Percentiles rank a stretch among this genome's conserved stretches.
Evolutionary conservation across 306 rosid species (phyloP).

Genomic region (Oemleria cerasiformis): DNA sequence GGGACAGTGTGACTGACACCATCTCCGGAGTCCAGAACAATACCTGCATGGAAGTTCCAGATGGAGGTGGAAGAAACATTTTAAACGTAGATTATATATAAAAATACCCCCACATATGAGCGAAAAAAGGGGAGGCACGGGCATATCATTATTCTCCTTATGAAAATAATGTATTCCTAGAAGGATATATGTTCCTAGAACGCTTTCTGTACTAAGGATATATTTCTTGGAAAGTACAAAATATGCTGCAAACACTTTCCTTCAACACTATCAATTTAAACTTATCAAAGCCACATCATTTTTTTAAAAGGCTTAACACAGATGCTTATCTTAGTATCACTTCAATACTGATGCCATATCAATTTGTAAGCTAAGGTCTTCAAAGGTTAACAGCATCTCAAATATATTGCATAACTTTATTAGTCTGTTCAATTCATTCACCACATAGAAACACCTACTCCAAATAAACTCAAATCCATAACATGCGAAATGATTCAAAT

Average conservation of each 20-base stretch:
- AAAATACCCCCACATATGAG: too few relatives aligned
- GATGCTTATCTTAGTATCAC: not conserved
- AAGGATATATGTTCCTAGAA: too few relatives aligned
- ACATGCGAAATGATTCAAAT: slow-evolving; percentile 10
- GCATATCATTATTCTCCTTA: too few relatives aligned
- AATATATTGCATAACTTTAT: not conserved
- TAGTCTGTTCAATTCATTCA: not conserved
- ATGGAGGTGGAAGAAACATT: not conserved
- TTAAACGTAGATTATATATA: too few relatives aligned
- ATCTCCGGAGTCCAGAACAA: slow-evolving; percentile 83
- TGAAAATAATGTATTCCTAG: too few relatives aligned
- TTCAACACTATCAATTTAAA: not conserved
- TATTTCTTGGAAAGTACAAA: not conserved
- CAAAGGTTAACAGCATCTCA: not conserved
- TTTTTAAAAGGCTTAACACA: not conserved
- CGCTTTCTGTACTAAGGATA: not conserved
- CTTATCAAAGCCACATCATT: not conserved
- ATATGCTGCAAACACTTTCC: not conserved
- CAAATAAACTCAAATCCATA: not conserved
- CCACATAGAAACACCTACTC: not conserved
- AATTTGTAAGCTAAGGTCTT: not conserved
- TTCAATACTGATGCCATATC: not conserved
- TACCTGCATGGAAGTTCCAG: slow-evolving; percentile 45
- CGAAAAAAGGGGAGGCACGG: not conserved
- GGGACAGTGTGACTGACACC: slow-evolving; percentile 90